Conservation (phyloP, 2,329 filamentous ascomycete genomes). For the Periconia sp. region DNA sequence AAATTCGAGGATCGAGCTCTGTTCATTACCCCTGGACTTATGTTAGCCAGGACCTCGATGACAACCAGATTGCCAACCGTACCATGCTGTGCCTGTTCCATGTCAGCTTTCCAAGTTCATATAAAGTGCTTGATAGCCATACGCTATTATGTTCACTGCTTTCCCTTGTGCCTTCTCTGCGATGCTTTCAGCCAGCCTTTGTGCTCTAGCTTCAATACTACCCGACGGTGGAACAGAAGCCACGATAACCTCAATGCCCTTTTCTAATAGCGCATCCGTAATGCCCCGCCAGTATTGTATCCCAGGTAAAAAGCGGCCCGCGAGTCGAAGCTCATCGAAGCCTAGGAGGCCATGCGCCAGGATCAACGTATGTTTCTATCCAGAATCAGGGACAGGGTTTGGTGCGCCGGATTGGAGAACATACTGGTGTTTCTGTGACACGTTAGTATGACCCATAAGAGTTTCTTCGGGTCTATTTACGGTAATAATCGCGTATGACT, state of each 20-base stretch:
- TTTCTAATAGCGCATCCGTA: slow-evolving; percentile 57
- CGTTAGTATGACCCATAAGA: slow-evolving; percentile 15
- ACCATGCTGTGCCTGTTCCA: slow-evolving; percentile 57
- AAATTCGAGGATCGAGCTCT: neutral
- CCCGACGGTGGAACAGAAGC: slow-evolving; percentile 61
- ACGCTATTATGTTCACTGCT: slow-evolving; percentile 67
- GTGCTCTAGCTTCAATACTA: slow-evolving; percentile 60
- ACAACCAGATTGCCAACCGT: slow-evolving; percentile 2
- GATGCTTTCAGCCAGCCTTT: slow-evolving; percentile 57
- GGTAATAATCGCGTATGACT: slow-evolving; percentile 59
- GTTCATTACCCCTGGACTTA: slow-evolving; percentile 38
- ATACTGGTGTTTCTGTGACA: slow-evolving; percentile 36
- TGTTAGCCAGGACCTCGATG: slow-evolving; percentile 16
- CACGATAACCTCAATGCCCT: slow-evolving; percentile 63
- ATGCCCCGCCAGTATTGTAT: slow-evolving; percentile 68
- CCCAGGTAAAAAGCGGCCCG: slow-evolving; percentile 56
- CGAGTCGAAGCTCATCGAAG: slow-evolving; percentile 64
- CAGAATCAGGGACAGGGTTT: neutral
- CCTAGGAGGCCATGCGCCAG: slow-evolving; percentile 67
- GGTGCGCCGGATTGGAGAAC: neutral
- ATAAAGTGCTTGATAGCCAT: slow-evolving; percentile 29
- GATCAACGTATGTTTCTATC: slow-evolving; percentile 58
- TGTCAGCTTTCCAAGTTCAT: slow-evolving; percentile 14
- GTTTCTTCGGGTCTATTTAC: slow-evolving; percentile 34
- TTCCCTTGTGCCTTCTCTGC: slow-evolving; percentile 56